Conservation (phyloP, 2,329 filamentous ascomycete species). For the Ophiostoma piceae region DNA sequence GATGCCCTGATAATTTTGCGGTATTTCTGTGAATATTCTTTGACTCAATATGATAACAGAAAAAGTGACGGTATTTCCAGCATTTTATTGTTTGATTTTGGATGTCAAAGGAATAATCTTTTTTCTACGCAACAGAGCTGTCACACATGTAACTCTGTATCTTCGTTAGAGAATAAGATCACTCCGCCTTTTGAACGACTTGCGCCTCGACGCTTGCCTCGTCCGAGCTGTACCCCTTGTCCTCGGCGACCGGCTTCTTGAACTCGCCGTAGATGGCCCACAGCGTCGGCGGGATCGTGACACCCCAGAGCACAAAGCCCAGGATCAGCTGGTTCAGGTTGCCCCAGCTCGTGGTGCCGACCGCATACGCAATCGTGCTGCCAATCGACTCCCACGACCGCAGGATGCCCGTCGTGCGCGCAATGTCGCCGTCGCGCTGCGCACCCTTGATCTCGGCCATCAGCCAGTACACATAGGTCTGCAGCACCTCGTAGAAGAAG, state of each 20-base stretch:
- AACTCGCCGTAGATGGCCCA: slow-evolving; percentile 1
- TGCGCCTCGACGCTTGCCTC: neutral
- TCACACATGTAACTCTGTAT: too few species aligned
- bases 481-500: slow-evolving; percentile 7
- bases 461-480: slow-evolving; percentile 7
- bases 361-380: neutral
- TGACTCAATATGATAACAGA: too few species aligned
- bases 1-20: too few species aligned
- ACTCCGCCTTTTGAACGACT: neutral
- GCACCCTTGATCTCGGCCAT: slow-evolving; percentile 10
- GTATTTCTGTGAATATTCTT: too few species aligned
- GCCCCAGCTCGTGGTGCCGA: neutral
- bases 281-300: neutral
- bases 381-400: slow-evolving; percentile 6
- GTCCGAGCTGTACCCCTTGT: neutral
- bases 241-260: neutral
- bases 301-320: neutral
- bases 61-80: too few species aligned
- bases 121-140: too few species aligned
- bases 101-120: too few species aligned
- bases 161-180: too few species aligned
- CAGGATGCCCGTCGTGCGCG: neutral
- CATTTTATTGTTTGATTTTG: too few species aligned
- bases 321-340: neutral
- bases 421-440: neutral